These are phyloP conservation scores for Parachaetomium inaequale DNA, from an alignment of 495 filamentous ascomycete genomes.

Conservation along the genomic window DNA sequence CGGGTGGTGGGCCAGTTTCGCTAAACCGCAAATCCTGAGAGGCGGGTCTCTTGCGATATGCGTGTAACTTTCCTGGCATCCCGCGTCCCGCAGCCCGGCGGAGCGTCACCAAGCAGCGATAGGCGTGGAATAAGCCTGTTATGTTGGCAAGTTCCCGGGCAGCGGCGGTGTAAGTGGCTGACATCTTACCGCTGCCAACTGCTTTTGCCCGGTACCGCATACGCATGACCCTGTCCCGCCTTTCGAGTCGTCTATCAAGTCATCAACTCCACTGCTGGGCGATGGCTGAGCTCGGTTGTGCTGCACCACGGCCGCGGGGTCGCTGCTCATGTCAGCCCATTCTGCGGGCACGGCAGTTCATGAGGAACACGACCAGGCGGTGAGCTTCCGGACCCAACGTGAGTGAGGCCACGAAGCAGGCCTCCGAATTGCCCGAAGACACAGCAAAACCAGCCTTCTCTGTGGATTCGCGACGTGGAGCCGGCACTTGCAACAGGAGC, in stretches of 20 bases:
- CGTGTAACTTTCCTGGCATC: constrained; percentile 3
- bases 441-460: neutral
- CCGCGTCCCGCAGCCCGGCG: neutral
- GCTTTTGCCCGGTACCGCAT: neutral
- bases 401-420: neutral
- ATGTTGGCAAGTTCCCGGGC: constrained; percentile 1
- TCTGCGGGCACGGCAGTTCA: neutral
- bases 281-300: constrained; percentile 1
- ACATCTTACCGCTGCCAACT: neutral
- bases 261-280: constrained; percentile 6
- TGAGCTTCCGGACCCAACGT: neutral
- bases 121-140: constrained; percentile 2
- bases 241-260: neutral
- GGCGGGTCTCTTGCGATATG: constrained; percentile 16
- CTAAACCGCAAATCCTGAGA: constrained; percentile 20
- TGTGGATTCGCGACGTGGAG: neutral
- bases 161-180: constrained; percentile 6
- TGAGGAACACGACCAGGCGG: neutral
- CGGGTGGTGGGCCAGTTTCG: constrained; percentile 14
- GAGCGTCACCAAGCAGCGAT: constrained; percentile 3
- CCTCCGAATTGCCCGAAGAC: neutral
- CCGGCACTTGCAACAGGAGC: constrained; percentile 4
- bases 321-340: constrained; percentile 8
- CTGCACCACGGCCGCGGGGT: constrained; percentile 7
- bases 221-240: neutral